Percentiles rank a stretch among this genome's conserved stretches.
These are phyloP conservation scores for Hippophae gyantsensis DNA, from an alignment of 306 rosid species.

Conservation along the genomic window DNA sequence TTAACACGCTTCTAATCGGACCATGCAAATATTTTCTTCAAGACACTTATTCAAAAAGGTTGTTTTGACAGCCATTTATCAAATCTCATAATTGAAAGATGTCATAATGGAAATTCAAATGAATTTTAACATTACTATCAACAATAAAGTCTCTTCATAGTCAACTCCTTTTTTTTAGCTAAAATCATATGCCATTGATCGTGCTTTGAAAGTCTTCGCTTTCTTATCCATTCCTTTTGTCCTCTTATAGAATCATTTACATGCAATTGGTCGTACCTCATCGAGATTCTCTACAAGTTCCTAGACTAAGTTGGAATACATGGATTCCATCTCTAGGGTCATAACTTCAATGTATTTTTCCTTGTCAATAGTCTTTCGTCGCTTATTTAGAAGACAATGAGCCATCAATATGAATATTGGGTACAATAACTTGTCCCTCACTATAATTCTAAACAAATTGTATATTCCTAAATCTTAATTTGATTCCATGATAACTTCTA, in stretches of 20 bases:
- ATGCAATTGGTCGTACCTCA: neutral
- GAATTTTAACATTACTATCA: neutral
- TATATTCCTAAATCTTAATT: too few relatives aligned
- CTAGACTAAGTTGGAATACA: too few relatives aligned
- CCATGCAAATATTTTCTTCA: neutral
- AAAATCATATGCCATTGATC: too few relatives aligned
- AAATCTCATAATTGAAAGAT: neutral
- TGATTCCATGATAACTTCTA: too few relatives aligned
- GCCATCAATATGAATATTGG: neutral
- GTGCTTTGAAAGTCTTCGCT: too few relatives aligned
- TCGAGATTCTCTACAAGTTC: neutral
- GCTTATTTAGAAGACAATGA: too few relatives aligned
- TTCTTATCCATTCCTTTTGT: too few relatives aligned
- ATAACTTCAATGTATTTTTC: too few relatives aligned
- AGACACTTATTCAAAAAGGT: too few relatives aligned
- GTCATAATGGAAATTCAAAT: neutral
- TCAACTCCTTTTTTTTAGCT: neutral
- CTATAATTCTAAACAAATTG: neutral
- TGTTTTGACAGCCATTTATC: neutral
- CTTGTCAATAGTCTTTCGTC: too few relatives aligned
- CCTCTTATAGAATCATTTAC: neutral
- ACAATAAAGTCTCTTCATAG: neutral
- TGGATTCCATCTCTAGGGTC: too few relatives aligned
- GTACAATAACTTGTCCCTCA: neutral
- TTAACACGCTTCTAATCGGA: too few relatives aligned